A percentile compares a stretch with the other conserved stretches of the same genome.
Evolutionary conservation across 192 early-diverging fungal genomes (phyloP).

Genomic region (Mortierella antarctica): DNA sequence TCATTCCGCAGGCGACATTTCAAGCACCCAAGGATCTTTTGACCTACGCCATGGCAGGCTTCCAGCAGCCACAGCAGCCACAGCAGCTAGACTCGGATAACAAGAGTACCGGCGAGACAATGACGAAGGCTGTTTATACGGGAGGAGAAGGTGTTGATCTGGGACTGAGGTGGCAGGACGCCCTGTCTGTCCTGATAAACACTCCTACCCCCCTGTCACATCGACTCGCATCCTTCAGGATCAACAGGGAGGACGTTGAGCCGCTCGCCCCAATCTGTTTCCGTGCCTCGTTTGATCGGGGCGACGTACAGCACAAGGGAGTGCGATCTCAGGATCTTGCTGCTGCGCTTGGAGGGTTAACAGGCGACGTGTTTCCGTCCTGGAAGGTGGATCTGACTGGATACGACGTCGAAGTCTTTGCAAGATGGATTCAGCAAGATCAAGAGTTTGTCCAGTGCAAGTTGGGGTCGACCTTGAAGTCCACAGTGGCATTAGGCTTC

Average conservation of each 20-base stretch:
- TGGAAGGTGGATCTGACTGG: conserved; percentile 59
- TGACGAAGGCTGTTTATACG: not conserved
- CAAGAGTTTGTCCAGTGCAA: conserved; percentile 8
- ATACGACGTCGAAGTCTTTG: conserved; percentile 55
- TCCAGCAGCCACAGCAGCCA: not conserved
- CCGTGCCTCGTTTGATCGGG: conserved; percentile 45
- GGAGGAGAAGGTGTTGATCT: not conserved
- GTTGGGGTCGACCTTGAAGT: not conserved
- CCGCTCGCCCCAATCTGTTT: conserved; percentile 1
- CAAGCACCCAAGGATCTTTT: conserved; percentile 6
- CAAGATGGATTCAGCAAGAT: conserved; percentile 26
- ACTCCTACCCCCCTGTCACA: conserved; percentile 11
- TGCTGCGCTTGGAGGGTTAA: conserved; percentile 27
- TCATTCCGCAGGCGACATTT: conserved; percentile 7
- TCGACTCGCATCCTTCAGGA: not conserved
- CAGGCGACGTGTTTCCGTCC: conserved; percentile 24
- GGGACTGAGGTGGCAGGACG: conserved; percentile 17
- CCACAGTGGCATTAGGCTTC: too few relatives aligned
- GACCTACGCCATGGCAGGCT: not conserved
- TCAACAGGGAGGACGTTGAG: not conserved
- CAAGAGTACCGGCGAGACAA: not conserved
- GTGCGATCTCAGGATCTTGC: conserved; percentile 48
- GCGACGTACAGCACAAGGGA: conserved; percentile 36
- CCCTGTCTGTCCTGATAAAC: conserved; percentile 17
- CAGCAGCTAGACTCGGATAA: not conserved